phyloP scores from a whole-genome alignment of 495 filamentous ascomycete species.

The Cercophora samala region DNA sequence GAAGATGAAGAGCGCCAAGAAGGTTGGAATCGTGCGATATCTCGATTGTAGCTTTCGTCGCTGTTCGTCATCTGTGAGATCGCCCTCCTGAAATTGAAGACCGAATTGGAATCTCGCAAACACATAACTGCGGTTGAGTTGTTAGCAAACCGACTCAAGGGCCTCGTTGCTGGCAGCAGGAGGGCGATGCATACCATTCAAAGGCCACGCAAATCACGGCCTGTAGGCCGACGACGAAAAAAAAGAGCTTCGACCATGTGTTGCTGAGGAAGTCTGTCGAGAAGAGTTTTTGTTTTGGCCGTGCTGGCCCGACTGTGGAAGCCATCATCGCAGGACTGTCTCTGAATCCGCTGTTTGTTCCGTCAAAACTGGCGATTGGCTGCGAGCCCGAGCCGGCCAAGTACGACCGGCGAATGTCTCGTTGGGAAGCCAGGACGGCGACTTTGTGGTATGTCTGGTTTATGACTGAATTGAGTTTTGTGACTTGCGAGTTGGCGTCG shows the following conservation, averaged over 20 bases:
- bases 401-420: constrained; percentile 41
- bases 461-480: constrained; percentile 1
- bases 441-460: constrained; percentile 16
- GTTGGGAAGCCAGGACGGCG: constrained; percentile 38
- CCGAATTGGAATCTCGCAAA: constrained; percentile 64
- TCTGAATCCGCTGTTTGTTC: constrained; percentile 27
- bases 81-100: constrained; percentile 30
- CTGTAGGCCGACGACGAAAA: constrained; percentile 69
- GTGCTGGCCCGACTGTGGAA: constrained; percentile 20
- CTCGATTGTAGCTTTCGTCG: constrained; percentile 33
- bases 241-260: constrained; percentile 84
- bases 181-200: constrained; percentile 66
- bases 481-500: neutral
- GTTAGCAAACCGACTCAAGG: neutral
- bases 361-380: constrained; percentile 37
- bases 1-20: constrained; percentile 95
- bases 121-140: constrained; percentile 56
- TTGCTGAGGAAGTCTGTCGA: constrained; percentile 75
- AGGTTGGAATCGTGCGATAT: constrained; percentile 76
- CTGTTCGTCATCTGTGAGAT: constrained; percentile 21
- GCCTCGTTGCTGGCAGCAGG: neutral
- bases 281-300: constrained; percentile 61
- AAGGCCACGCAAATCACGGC: constrained; percentile 73
- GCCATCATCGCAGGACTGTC: constrained; percentile 27
- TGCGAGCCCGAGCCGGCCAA: constrained; percentile 37